phyloP scores from a whole-genome alignment of 768 basidiomycete genomes.

The Psilocybe sp. region DNA sequence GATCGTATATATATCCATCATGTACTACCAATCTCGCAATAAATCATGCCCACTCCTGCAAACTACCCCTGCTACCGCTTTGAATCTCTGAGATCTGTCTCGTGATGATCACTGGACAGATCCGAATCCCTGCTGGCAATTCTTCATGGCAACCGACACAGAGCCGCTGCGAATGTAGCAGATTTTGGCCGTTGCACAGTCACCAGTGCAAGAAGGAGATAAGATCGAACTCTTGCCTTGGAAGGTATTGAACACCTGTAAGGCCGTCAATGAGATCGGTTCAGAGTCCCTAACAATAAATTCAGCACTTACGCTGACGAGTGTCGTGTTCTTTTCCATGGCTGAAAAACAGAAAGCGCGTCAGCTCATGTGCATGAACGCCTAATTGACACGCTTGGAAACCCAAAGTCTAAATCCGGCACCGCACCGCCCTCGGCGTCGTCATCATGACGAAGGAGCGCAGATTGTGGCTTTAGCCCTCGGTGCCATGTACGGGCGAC shows the following conservation, averaged over 20 bases:
- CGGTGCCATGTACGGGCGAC: too few relatives aligned
- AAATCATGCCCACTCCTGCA: too few relatives aligned
- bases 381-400: too few relatives aligned
- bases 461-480: too few relatives aligned
- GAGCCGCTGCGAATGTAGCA: constrained; percentile 80
- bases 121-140: constrained; percentile 62
- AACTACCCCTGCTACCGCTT: too few relatives aligned
- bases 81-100: neutral
- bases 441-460: too few relatives aligned
- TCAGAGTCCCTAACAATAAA: neutral
- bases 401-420: too few relatives aligned
- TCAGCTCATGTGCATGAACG: too few relatives aligned
- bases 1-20: too few relatives aligned
- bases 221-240: constrained; percentile 69
- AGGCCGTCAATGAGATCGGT: neutral
- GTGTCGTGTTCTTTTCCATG: constrained; percentile 53
- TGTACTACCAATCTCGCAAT: too few relatives aligned
- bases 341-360: constrained; percentile 27
- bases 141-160: constrained; percentile 52
- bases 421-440: too few relatives aligned
- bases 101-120: constrained; percentile 34
- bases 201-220: constrained; percentile 53
- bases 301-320: constrained; percentile 49
- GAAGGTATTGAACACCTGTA: constrained; percentile 60
- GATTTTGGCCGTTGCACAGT: constrained; percentile 65